Conservation (phyloP, 2,329 filamentous ascomycete genomes). For the Mycocentrospora acerina region DNA sequence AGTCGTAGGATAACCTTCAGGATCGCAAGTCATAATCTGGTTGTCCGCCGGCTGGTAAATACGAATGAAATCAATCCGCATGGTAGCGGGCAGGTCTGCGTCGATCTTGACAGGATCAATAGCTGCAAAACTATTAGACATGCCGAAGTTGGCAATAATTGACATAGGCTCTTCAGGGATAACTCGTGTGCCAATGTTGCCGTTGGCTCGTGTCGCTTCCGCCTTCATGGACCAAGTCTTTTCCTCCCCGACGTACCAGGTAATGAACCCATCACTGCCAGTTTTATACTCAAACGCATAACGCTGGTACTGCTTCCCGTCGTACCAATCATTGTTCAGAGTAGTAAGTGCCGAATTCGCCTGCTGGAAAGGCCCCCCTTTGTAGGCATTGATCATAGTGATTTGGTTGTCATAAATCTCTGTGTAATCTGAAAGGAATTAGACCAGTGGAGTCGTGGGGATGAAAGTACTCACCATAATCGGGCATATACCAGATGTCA, state of each 20-base stretch:
- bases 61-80: conserved; percentile 69
- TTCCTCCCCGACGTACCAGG: conserved; percentile 68
- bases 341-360: conserved; percentile 57
- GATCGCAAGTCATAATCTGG: conserved; percentile 66
- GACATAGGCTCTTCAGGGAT: conserved; percentile 69
- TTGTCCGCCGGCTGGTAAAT: conserved; percentile 67
- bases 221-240: conserved; percentile 66
- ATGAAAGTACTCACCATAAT: conserved; percentile 43
- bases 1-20: conserved; percentile 66
- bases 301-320: conserved; percentile 56
- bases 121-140: conserved; percentile 65
- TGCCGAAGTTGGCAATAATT: conserved; percentile 69
- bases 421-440: conserved; percentile 53
- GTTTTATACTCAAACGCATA: conserved; percentile 59
- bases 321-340: conserved; percentile 61
- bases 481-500: conserved; percentile 68
- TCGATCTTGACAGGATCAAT: conserved; percentile 61
- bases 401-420: conserved; percentile 63
- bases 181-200: conserved; percentile 66
- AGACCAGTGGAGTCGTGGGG: not conserved
- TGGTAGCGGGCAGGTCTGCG: conserved; percentile 60
- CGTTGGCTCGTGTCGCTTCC: conserved; percentile 64
- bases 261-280: conserved; percentile 61
- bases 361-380: conserved; percentile 58
- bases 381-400: conserved; percentile 56